Conservation (phyloP, 225 moss, liverwort and hornwort genomes). For the Marchantia polymorpha region DNA sequence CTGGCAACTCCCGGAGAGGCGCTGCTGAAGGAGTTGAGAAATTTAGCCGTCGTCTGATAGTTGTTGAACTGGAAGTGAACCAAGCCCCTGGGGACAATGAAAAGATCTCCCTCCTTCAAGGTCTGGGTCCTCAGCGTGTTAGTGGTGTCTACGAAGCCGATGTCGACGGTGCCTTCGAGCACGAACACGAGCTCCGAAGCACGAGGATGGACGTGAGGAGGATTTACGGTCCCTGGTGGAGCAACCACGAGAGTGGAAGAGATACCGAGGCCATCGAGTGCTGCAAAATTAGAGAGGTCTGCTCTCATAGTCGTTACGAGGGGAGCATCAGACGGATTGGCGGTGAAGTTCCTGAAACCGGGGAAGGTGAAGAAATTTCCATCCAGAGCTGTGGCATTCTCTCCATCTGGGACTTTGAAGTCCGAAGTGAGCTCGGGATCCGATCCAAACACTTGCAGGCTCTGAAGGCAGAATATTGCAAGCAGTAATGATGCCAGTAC, state of each 20-base stretch:
- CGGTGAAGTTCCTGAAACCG: neutral
- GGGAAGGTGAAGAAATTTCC: constrained; percentile 11
- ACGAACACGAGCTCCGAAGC: constrained; percentile 10
- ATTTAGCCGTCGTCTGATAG: neutral
- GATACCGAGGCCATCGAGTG: constrained; percentile 12
- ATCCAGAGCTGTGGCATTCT: neutral
- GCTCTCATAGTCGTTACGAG: neutral
- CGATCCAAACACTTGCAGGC: neutral
- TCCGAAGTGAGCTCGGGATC: constrained; percentile 13
- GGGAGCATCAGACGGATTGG: neutral
- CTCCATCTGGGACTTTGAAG: neutral
- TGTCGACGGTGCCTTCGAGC: constrained; percentile 5
- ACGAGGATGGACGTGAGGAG: constrained; percentile 19
- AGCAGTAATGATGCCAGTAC: neutral
- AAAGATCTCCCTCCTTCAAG: constrained; percentile 10
- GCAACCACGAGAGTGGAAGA: constrained; percentile 4
- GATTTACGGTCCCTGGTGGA: constrained; percentile 13
- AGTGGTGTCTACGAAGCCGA: constrained; percentile 9
- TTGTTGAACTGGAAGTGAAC: constrained; percentile 1
- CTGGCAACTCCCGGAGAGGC: neutral
- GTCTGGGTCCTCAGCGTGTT: constrained; percentile 20
- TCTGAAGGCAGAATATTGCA: neutral
- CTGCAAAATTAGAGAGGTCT: neutral
- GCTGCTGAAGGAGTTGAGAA: constrained; percentile 13
- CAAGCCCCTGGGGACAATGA: constrained; percentile 15